Base-by-base conservation (phyloP, 805 yeast genomes). In the Tetrapisispora namnaoensis region DNA sequence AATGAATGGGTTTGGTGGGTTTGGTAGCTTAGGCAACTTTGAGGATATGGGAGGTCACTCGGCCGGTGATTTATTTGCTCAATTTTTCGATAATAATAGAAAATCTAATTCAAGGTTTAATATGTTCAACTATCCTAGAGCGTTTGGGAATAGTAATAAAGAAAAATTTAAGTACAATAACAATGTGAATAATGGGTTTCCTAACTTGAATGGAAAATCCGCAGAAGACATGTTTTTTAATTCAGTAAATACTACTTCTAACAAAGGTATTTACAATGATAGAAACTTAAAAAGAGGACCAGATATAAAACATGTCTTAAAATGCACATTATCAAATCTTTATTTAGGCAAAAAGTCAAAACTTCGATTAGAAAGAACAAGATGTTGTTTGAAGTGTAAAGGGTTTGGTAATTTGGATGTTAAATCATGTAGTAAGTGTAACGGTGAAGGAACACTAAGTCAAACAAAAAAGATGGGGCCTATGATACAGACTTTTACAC, bases 311-410 rank as follows among this genome's bases (percentile, higher is more conserved):
- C 86, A 83, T 59, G 70, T 72, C 8, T 68, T 80, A 44, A 66
- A 68, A 27, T 78, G 82, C 40, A 59, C 79, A 0, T 62, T 83
- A 44, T 72, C 68, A 6, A 87, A 83, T 47, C 67, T 82, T 51
- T 81, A 77, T 56, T 65, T 59, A 36, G 89, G 90, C 2, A 80
- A 78, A 55, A 65, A 66, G 1, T 63, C 77, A 32, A 81, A 77
- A 62, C 68, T 83, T 24, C 77, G 76, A 44, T 65, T 83, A 13
- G 74, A 77, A 3, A 76, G 75, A 55, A 73, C 71, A 37, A 64
- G 75, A 2, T 59, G 69, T 37, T 83, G 89, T 60, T 48, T 57
- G 1, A 50, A 51, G 0, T 83, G 90, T 57, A 52, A 67, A 13
- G 86, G 82, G 1, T 56, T 57, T 28, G 88, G 87, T 4, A 81